Conservation (phyloP, 371 early-diverging fungal genomes). For the Entomophthora muscae region DNA sequence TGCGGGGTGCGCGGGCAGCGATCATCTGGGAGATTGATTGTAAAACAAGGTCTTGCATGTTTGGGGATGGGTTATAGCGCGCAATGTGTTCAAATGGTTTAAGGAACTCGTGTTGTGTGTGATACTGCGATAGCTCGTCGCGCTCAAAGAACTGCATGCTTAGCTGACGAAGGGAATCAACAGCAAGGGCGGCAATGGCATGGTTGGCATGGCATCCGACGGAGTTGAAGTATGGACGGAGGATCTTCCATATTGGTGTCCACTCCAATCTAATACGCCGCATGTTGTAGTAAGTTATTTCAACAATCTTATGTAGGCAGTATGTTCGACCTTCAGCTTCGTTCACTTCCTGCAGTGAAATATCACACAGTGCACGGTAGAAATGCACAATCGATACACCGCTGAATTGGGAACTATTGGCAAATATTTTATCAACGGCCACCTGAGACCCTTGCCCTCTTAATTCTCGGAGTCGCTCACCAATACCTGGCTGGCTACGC, state of each 20-base stretch:
- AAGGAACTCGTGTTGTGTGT: slow-evolving; percentile 91
- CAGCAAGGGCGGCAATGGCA: slow-evolving; percentile 73
- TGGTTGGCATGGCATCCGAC: slow-evolving; percentile 79
- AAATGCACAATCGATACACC: slow-evolving; percentile 70
- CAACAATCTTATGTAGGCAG: slow-evolving; percentile 80
- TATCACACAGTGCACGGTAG: slow-evolving; percentile 67
- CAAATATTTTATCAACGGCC: slow-evolving; percentile 70
- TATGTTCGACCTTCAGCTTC: slow-evolving; percentile 60
- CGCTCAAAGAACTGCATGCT: slow-evolving; percentile 87
- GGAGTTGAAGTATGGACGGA: slow-evolving; percentile 76
- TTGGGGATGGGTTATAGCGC: slow-evolving; percentile 47
- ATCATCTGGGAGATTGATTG: slow-evolving; percentile 81
- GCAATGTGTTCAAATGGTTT: slow-evolving; percentile 80
- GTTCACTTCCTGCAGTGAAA: slow-evolving; percentile 81
- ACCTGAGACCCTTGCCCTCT: slow-evolving; percentile 48
- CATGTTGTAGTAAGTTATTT: slow-evolving; percentile 96
- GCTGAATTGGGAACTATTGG: slow-evolving; percentile 25
- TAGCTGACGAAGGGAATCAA: slow-evolving; percentile 84
- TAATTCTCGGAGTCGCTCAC: neutral
- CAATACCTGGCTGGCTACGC: neutral
- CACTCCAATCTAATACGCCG: slow-evolving; percentile 91
- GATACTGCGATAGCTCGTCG: slow-evolving; percentile 86
- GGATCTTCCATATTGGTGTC: slow-evolving; percentile 86
- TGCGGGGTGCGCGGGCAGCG: slow-evolving; percentile 50
- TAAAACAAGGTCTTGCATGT: slow-evolving; percentile 83